These are phyloP conservation scores for Leccinellum luteum DNA, from an alignment of 768 basidiomycete species.

Conservation along the genomic window DNA sequence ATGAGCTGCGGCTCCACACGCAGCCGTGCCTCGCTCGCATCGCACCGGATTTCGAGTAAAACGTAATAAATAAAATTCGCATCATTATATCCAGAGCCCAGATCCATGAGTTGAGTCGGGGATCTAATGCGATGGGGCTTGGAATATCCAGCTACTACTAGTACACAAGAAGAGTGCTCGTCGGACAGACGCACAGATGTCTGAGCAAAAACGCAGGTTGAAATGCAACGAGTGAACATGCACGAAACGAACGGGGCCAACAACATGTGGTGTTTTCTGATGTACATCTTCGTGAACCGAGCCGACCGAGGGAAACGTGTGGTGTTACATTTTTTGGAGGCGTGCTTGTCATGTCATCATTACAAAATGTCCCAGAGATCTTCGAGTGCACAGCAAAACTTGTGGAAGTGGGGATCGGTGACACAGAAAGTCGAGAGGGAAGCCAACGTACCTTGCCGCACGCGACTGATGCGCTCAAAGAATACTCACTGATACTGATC, in stretches of 20 bases:
- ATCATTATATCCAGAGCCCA: conserved; percentile 35
- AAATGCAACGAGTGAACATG: conserved; percentile 25
- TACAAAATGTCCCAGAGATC: conserved; percentile 93
- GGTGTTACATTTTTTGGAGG: conserved; percentile 18
- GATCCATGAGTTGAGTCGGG: conserved; percentile 34
- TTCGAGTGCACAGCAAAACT: conserved; percentile 92
- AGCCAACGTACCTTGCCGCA: conserved; percentile 82
- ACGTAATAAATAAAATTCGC: conserved; percentile 16
- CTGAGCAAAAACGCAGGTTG: conserved; percentile 31
- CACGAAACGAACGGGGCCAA: conserved; percentile 4
- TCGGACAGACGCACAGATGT: conserved; percentile 17
- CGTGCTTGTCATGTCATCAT: conserved; percentile 11
- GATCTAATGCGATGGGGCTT: conserved; percentile 32
- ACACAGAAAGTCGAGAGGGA: not conserved
- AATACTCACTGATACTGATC: conserved; percentile 93
- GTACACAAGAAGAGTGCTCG: conserved; percentile 25
- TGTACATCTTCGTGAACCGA: conserved; percentile 10
- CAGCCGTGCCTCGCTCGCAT: not conserved
- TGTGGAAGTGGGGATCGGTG: conserved; percentile 3
- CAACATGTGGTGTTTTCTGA: conserved; percentile 4
- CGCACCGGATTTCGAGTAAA: not conserved
- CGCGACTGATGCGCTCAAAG: conserved; percentile 89
- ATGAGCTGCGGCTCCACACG: not conserved
- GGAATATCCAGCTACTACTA: conserved; percentile 26
- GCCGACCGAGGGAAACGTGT: not conserved